Percentiles rank a stretch among this genome's conserved stretches.
Conservation (phyloP, 495 filamentous ascomycete genomes). For the Zalerion maritima region DNA sequence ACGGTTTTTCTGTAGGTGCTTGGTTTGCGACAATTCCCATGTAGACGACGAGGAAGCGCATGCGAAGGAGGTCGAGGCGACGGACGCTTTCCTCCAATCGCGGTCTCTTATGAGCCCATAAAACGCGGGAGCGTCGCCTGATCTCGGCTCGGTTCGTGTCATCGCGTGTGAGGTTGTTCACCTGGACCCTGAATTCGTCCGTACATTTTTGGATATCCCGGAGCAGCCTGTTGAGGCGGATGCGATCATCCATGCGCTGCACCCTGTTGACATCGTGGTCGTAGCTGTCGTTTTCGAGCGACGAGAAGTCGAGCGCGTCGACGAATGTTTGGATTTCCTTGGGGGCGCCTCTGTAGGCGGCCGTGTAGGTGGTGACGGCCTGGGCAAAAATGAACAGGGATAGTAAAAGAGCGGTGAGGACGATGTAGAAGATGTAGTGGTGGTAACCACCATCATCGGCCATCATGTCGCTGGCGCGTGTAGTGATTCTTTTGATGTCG, state of each 20-base stretch:
- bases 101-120: constrained; percentile 31
- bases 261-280: constrained; percentile 36
- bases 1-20: too few species aligned
- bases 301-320: constrained; percentile 33
- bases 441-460: too few species aligned
- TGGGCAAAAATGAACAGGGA: constrained; percentile 27
- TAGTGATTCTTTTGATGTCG: too few species aligned
- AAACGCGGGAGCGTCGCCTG: constrained; percentile 25
- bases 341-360: constrained; percentile 33
- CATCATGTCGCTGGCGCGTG: too few species aligned
- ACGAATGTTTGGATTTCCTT: constrained; percentile 33
- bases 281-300: constrained; percentile 38
- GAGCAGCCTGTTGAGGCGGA: constrained; percentile 33
- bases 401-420: constrained; percentile 33
- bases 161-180: constrained; percentile 32
- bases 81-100: constrained; percentile 36
- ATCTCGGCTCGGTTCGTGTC: constrained; percentile 22
- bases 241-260: constrained; percentile 33
- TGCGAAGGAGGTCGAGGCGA: constrained; percentile 43
- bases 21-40: constrained; percentile 37
- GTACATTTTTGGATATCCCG: constrained; percentile 42
- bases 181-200: constrained; percentile 33
- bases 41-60: constrained; percentile 41
- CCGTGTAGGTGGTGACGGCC: constrained; percentile 25
- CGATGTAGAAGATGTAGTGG: constrained; percentile 29